Evolutionary conservation across 305 asterid species (phyloP).

Genomic region (Striga hermonthica): DNA sequence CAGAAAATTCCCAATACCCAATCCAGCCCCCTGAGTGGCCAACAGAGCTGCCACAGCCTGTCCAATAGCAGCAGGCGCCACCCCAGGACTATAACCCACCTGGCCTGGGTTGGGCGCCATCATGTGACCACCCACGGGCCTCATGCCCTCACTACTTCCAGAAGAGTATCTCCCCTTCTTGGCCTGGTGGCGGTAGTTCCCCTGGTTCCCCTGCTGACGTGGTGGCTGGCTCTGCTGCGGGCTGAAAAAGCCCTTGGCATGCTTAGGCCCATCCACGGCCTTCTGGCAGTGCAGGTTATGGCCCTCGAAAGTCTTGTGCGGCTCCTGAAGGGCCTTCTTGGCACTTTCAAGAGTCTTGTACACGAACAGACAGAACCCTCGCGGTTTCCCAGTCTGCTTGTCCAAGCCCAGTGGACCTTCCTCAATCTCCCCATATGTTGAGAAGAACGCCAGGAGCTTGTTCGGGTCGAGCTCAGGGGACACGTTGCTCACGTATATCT

Average conservation of each 20-base stretch:
- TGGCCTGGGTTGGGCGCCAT: conserved; percentile 60
- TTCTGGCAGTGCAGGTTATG: conserved; percentile 41
- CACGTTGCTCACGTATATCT: conserved; percentile 48
- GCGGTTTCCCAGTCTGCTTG: conserved; percentile 45
- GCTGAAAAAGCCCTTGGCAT: conserved; percentile 33
- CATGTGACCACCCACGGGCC: conserved; percentile 47
- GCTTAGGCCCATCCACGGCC: conserved; percentile 57
- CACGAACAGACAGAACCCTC: conserved; percentile 47
- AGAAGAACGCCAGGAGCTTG: conserved; percentile 40
- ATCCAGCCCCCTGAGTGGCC: conserved; percentile 56
- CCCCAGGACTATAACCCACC: conserved; percentile 47
- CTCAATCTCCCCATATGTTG: conserved; percentile 50
- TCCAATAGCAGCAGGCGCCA: conserved; percentile 64
- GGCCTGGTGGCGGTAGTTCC: conserved; percentile 47
- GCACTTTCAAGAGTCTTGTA: conserved; percentile 42
- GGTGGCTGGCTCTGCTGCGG: conserved; percentile 43
- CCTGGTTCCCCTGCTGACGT: conserved; percentile 41
- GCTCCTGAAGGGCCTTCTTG: conserved; percentile 43
- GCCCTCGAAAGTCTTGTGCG: conserved; percentile 42
- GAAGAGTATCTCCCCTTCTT: conserved; percentile 62
- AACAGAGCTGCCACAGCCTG: conserved; percentile 75
- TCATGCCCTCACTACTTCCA: conserved; percentile 35
- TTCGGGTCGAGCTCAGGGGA: conserved; percentile 37
- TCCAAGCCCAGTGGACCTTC: conserved; percentile 55
- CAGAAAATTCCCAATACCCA: conserved; percentile 54